Conservation (phyloP, 495 filamentous ascomycete species). For the Choiromyces venosus region DNA sequence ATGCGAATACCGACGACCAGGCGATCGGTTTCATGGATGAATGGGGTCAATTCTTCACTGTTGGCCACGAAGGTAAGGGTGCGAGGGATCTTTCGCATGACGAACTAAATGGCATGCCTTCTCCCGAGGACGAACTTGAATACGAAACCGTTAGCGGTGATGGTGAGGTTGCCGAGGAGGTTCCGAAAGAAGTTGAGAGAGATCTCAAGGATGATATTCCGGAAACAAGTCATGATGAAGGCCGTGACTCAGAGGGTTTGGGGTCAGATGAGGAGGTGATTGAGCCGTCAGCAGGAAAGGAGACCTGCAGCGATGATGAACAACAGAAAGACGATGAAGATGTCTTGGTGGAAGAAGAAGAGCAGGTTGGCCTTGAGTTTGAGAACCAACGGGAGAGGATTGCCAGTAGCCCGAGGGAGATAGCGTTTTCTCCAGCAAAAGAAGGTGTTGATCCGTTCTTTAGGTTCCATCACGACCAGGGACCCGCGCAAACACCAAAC, state of each 20-base stretch:
- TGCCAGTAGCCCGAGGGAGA: background rate
- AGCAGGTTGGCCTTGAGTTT: slow-evolving; percentile 20
- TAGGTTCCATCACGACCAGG: slow-evolving; percentile 8
- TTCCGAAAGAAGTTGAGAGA: background rate
- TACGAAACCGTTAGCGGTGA: background rate
- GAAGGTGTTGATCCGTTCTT: background rate
- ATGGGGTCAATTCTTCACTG: slow-evolving; percentile 18
- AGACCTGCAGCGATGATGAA: slow-evolving; percentile 1
- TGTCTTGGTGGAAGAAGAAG: slow-evolving; percentile 21
- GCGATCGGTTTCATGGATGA: slow-evolving; percentile 28
- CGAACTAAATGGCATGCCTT: slow-evolving; percentile 19
- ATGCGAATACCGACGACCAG: slow-evolving; percentile 20
- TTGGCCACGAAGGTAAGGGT: slow-evolving; percentile 4
- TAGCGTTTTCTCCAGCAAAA: slow-evolving; percentile 19
- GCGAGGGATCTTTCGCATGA: slow-evolving; percentile 14
- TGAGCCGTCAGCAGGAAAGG: background rate
- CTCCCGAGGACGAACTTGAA: background rate
- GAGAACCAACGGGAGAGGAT: slow-evolving; percentile 11
- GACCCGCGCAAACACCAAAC: background rate
- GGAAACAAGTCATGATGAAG: background rate
- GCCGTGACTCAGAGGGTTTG: background rate
- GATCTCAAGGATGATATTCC: no score
- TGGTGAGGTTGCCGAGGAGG: background rate
- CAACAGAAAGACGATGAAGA: slow-evolving; percentile 5
- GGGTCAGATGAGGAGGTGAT: background rate